These are phyloP conservation scores for Rhodotorula sp. DNA, from an alignment of 1,284 basidiomycete genomes.

Conservation along the genomic window DNA sequence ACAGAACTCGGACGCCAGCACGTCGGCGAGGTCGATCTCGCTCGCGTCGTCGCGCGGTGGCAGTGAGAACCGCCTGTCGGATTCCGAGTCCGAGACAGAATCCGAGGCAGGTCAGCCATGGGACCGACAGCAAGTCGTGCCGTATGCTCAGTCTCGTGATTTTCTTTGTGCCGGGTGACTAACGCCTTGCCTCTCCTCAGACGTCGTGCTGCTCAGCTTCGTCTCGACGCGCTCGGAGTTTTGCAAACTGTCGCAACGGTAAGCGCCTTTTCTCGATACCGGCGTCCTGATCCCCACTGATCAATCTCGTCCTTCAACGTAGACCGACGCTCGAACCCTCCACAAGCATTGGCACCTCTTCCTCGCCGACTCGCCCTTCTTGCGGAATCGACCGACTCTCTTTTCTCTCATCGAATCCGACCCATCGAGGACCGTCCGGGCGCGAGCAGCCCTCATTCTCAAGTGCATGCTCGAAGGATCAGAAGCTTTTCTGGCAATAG, in stretches of 20 bases:
- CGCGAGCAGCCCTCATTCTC: constrained; percentile 16
- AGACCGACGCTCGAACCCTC: constrained; percentile 19
- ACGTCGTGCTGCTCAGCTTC: constrained; percentile 7
- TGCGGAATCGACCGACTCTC: constrained; percentile 12
- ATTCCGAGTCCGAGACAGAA: constrained; percentile 26
- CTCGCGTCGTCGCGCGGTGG: neutral
- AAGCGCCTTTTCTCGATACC: neutral
- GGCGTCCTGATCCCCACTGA: neutral
- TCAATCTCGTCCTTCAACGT: neutral
- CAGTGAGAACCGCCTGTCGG: neutral
- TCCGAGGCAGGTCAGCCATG: neutral
- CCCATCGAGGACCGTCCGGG: constrained; percentile 9
- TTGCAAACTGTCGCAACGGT: constrained; percentile 17
- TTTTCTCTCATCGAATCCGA: constrained; percentile 28
- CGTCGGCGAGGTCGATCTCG: neutral
- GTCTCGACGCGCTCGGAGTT: constrained; percentile 23
- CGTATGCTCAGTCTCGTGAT: neutral
- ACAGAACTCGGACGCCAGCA: neutral
- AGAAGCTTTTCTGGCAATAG: constrained; percentile 25
- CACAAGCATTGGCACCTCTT: constrained; percentile 33
- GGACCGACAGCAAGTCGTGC: neutral
- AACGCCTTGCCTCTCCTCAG: neutral
- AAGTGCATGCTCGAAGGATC: constrained; percentile 18
- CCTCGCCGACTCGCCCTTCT: constrained; percentile 33
- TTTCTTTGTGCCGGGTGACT: neutral